Evolutionary conservation across 2,329 filamentous ascomycete species (phyloP), one percentile per base, ranked within the genome.

Genomic region (Paracoccidioides brasiliensis): DNA sequence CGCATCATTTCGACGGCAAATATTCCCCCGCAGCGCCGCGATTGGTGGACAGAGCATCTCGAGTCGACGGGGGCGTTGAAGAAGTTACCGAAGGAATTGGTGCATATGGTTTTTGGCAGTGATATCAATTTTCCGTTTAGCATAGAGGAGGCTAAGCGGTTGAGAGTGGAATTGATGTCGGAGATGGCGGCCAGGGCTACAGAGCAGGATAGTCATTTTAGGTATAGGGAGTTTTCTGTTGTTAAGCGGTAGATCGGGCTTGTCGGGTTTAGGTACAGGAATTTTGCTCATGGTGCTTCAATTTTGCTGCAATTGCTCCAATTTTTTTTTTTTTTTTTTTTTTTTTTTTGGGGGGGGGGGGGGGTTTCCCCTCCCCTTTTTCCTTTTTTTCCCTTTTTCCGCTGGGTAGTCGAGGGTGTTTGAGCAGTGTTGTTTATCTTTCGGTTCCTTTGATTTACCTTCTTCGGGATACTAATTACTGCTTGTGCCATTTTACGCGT

Each of bases 21-120:
- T 32, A 38, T 55, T 12, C 53, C 53, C 5, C 52, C 55, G 15
- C 55, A 57, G 53, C 52, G 41, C 5, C 52, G 53, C 5, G 55
- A 55, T 10, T 57, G 55, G 55, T 57, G 53, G 52, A 32, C 22
- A 33, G 52, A 52, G 37, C 49, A 52, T 40, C 10, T 45, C 5
- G 50, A 54, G 42, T n/a, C 15, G 6, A 51, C 40, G 9, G 43
- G 38, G 40, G 37, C 40, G 32, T n/a, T 55, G 30, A 52, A 46
- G 28, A 43, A 32, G 5, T 40, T 55, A 37, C 54, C 54, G 9
- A 53, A 38, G 44, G 52, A 54, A 40, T 51, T 57, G 35, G 35
- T 43, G 43, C 37, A 53, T 2, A 42, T 42, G 53, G 37, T 55
- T 12, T 28, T 55, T 3, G 44, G 38, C n/a, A 44, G n/a, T 28